Conservation (phyloP, 2,329 filamentous ascomycete genomes). For the Fusarium pseudonygamai region DNA sequence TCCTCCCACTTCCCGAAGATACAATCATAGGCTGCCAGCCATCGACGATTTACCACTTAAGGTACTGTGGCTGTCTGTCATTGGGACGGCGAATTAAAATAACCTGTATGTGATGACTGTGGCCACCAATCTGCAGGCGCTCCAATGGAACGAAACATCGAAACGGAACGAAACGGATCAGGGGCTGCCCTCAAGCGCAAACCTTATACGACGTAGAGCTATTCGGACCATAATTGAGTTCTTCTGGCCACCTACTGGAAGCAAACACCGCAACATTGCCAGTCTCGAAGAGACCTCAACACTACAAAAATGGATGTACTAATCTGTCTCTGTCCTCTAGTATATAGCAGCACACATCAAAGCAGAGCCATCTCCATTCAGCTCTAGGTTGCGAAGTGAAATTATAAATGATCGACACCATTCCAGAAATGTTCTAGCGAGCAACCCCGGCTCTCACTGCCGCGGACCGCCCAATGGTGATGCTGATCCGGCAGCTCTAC, state of each 20-base stretch:
- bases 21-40: not conserved
- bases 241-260: not conserved
- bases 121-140: not conserved
- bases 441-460: not conserved
- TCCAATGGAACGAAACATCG: not conserved
- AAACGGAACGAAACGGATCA: not conserved
- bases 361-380: not conserved
- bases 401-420: not conserved
- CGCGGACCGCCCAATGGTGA: not conserved
- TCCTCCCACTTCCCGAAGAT: not conserved
- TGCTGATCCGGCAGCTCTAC: not conserved
- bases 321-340: not conserved
- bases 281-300: accelerated
- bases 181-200: not conserved
- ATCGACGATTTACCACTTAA: not conserved
- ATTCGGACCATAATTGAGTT: not conserved
- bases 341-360: not conserved
- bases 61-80: not conserved
- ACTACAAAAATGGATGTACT: not conserved
- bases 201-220: not conserved
- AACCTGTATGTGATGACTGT: not conserved
- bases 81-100: not conserved
- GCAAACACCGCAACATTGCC: not conserved
- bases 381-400: too few species aligned
- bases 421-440: not conserved